Base-by-base conservation (phyloP, 306 rosid species). In the Macrotyloma uniflorum region DNA sequence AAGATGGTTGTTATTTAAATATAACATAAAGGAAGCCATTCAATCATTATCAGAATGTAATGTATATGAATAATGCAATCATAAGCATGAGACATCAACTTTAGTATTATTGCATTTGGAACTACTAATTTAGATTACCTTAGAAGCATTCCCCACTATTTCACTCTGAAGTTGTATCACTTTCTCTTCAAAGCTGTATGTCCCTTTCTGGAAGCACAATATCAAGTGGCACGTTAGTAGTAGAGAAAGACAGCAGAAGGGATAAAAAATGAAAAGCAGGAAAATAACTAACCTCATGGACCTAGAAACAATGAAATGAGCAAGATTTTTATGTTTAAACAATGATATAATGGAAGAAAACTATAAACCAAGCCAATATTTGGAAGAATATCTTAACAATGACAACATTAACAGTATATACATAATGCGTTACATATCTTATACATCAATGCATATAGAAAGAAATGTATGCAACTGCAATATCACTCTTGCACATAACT, bases 101-200 rank as follows among this genome's bases (percentile, higher is more conserved):
- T 7, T 51, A 11, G 61, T n/a, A 67, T 22, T 20, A 10, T 82
- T 65, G 50, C 49, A 82, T 22, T 70, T 43, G 32, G 33, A 79
- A 70, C 12, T 46, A 46, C 30, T 30, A 79, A 72, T 42, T 46
- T 75, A 24, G 72, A 67, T 89, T 88, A 91, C 98, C 98, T 89
- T 88, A 35, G 97, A 83, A 76, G 98, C 98, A 82, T 91, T 93
- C 20, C 97, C 98, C 70, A 91, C 95, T 15, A 85, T 83, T 74
- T 86, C 90, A 50, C 93, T 93, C 79, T 85, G 93, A 66, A 93
- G 95, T 68, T 85, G 80, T 81, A 93, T 90, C 77, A 83, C 87
- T 51, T 91, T 90, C 68, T 87, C 91, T 81, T 87, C 88, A 38
- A 80, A 86, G 80, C 69, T 80, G 45, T 84, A 90, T 1, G 87